Conservation (phyloP, 805 yeast genomes). For the Yamadazyma sp. region DNA sequence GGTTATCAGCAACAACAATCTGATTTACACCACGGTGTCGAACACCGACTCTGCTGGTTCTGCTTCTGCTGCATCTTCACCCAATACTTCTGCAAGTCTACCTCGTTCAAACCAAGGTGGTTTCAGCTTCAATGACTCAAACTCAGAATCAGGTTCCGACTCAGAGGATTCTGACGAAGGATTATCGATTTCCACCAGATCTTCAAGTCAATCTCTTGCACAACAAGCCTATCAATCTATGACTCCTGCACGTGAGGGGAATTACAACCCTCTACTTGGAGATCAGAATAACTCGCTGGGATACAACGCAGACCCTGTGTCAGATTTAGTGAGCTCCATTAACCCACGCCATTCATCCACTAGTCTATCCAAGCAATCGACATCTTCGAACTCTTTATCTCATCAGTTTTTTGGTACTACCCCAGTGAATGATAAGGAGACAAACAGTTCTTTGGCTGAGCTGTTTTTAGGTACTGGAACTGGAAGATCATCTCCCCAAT, state of each 20-base stretch:
- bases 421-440: slow-evolving; percentile 11
- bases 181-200: slow-evolving; percentile 37
- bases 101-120: slow-evolving; percentile 7
- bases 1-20: slow-evolving; percentile 10
- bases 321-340: slow-evolving; percentile 26
- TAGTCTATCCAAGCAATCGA: slow-evolving; percentile 39
- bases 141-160: slow-evolving; percentile 20
- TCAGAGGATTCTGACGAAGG: slow-evolving; percentile 34
- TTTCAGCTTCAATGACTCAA: slow-evolving; percentile 8
- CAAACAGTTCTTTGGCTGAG: slow-evolving; percentile 20
- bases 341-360: slow-evolving; percentile 37
- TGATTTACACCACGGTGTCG: slow-evolving; percentile 6
- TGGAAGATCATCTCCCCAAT: neutral
- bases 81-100: neutral
- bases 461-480: slow-evolving; percentile 20
- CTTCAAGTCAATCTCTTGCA: slow-evolving; percentile 44
- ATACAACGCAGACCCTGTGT: slow-evolving; percentile 21
- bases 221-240: slow-evolving; percentile 36
- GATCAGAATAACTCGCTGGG: slow-evolving; percentile 12
- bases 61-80: slow-evolving; percentile 1
- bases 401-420: slow-evolving; percentile 37
- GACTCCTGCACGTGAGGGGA: slow-evolving; percentile 19
- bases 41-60: slow-evolving; percentile 7
- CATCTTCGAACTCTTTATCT: slow-evolving; percentile 39
- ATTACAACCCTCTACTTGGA: no score